Base-by-base conservation (phyloP, 2,329 filamentous ascomycete species). In the Albifimbria verrucaria region DNA sequence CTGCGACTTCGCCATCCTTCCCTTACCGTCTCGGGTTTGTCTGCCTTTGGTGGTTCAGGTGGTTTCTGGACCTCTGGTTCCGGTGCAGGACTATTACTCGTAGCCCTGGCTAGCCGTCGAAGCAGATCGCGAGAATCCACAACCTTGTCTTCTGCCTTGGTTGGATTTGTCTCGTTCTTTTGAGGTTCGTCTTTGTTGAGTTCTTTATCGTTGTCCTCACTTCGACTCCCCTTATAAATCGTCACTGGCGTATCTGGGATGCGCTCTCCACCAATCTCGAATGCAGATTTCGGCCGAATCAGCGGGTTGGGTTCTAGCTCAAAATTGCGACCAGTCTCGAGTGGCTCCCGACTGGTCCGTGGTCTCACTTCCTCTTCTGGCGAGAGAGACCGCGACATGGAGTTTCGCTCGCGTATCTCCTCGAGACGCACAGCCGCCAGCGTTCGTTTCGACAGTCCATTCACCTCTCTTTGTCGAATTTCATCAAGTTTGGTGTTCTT, bases 361-460 rank as follows among this genome's bases (percentile, higher is more conserved):
- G 66, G 70, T 45, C 61, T 63, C 12, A 60, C 52, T 39, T 39
- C 32, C 47, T 77, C 63, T 41, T 71, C 74, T 15, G 77, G 74
- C 1, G 75, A 78, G 7, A 71, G 63, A 10, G 75, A 75, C 48
- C 71, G 67, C 7, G 73, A 72, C 56, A 71, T 68, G 32, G 75
- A 72, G 60, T 83, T 81, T 52, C 67, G 71, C 51, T 80, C 76
- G 39, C 75, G 72, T 51, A 82, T 81, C 62, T 82, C 80, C 28
- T 77, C 79, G 3, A 84, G 65, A 26, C 74, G 72, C 50, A 76
- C 75, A 7, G 73, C 72, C n/a, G 80, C 75, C 17, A 80, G 63
- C 2, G 74, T 74, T 49, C 75, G 71, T 52, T 67, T 76, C 5
- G 80, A 77, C 23, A 77, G 59, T 2, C 71, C 72, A 25, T 74